Evolutionary conservation across 176 grass and related monocot genomes (phyloP).

Genomic region (Ananas comosus): DNA sequence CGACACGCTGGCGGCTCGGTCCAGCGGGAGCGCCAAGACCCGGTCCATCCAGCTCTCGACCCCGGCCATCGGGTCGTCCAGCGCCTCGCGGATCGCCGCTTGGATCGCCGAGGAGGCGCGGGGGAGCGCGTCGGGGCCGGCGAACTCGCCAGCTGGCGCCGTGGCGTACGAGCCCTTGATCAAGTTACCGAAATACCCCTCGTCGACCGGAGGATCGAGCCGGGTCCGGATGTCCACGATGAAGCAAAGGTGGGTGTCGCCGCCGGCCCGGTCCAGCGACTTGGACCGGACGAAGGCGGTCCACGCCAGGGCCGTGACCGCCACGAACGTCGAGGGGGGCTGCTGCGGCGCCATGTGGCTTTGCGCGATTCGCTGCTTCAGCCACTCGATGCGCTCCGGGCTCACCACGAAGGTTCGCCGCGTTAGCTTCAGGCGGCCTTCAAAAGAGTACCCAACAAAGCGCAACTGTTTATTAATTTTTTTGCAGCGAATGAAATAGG

Average conservation of each 20-base stretch:
- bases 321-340: not conserved
- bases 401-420: constrained; percentile 13
- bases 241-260: constrained; percentile 38
- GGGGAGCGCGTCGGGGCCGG: constrained; percentile 5
- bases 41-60: constrained; percentile 4
- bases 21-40: constrained; percentile 13
- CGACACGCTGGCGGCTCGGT: constrained; percentile 22
- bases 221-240: constrained; percentile 36
- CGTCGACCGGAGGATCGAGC: constrained; percentile 15
- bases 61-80: constrained; percentile 14
- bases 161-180: not conserved
- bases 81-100: constrained; percentile 25
- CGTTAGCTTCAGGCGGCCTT: not conserved
- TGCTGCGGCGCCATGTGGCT: not conserved
- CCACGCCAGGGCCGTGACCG: constrained; percentile 28
- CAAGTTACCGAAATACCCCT: constrained; percentile 25
- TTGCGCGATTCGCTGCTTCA: constrained; percentile 20
- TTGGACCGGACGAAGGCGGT: constrained; percentile 21
- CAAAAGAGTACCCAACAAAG: not conserved
- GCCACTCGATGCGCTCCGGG: constrained; percentile 8
- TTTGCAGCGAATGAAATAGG: no score
- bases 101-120: constrained; percentile 15
- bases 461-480: not conserved
- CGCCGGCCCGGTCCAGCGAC: not conserved
- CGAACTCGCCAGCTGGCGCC: constrained; percentile 12